Percentiles rank a stretch among this genome's conserved stretches.
Conservation (phyloP, 164 flowering plant species). For the Tinospora cordifolia region DNA sequence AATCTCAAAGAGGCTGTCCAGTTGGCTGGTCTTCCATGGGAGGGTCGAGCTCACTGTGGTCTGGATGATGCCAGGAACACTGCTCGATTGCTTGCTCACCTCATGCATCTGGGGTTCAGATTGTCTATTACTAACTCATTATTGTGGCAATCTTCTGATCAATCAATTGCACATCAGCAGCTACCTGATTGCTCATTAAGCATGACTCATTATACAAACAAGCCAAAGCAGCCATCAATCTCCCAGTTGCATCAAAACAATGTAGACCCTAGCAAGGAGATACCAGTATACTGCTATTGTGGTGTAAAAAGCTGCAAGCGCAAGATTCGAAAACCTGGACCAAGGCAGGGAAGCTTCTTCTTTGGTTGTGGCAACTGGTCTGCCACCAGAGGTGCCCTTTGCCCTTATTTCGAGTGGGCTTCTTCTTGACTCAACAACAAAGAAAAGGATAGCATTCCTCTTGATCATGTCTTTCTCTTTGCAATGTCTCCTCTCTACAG, state of each 20-base stretch:
- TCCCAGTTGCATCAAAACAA: slow-evolving; percentile 35
- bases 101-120: slow-evolving; percentile 65
- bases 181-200: slow-evolving; percentile 23
- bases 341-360: slow-evolving; percentile 66
- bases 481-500: background rate
- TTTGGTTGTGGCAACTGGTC: slow-evolving; percentile 94
- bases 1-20: slow-evolving; percentile 89
- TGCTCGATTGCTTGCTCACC: slow-evolving; percentile 63
- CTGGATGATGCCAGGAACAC: slow-evolving; percentile 94
- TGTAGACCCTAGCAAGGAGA: slow-evolving; percentile 21
- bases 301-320: slow-evolving; percentile 62
- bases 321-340: slow-evolving; percentile 64
- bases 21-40: slow-evolving; percentile 80
- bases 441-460: slow-evolving; percentile 5
- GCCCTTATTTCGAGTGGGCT: slow-evolving; percentile 78
- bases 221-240: slow-evolving; percentile 20
- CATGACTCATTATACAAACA: slow-evolving; percentile 22
- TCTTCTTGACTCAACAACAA: slow-evolving; percentile 27
- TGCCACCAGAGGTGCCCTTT: slow-evolving; percentile 57
- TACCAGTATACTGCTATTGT: slow-evolving; percentile 46
- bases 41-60: slow-evolving; percentile 96
- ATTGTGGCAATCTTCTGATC: slow-evolving; percentile 43
- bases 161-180: slow-evolving; percentile 31
- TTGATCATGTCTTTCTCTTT: slow-evolving; percentile 2
- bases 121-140: slow-evolving; percentile 79